phyloP scores from a whole-genome alignment of 306 rosid genomes.

The Lupinus albus region DNA sequence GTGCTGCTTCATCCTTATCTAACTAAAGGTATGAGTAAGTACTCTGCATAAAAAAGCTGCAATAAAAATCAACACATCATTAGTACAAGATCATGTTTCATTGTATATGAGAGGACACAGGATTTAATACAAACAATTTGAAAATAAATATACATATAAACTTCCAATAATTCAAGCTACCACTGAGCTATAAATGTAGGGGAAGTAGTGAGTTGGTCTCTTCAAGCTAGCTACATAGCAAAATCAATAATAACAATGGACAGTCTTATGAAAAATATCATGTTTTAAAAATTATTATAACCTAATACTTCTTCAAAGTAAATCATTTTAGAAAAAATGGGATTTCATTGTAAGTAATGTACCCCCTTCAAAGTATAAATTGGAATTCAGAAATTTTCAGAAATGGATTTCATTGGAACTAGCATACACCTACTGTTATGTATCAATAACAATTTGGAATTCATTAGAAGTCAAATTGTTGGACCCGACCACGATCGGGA shows the following conservation, averaged over 20 bases:
- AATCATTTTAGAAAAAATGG: constrained; percentile 20
- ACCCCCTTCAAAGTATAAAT: not conserved
- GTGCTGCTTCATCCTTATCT: constrained; percentile 53
- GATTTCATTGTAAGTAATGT: not conserved
- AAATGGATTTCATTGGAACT: no score
- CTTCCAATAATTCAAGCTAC: not conserved
- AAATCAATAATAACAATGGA: not conserved
- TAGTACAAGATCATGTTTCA: not conserved
- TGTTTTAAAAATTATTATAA: no score
- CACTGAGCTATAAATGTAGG: not conserved
- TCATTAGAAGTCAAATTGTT: constrained; percentile 16
- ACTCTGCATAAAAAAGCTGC: constrained; percentile 94
- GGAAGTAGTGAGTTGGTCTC: no score
- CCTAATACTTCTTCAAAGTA: not conserved
- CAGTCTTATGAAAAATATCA: not conserved
- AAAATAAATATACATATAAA: no score
- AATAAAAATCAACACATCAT: constrained; percentile 39
- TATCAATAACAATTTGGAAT: constrained; percentile 14
- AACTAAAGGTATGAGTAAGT: constrained; percentile 79
- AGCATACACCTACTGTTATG: not conserved
- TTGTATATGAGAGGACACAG: no score
- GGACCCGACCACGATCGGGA: no score
- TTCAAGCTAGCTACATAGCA: no score
- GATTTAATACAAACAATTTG: no score
- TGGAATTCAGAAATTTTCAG: no score